A percentile compares a stretch with the other conserved stretches of the same genome.
Evolutionary conservation across 2,329 filamentous ascomycete genomes (phyloP).

Genomic region (Meredithiella fracta): DNA sequence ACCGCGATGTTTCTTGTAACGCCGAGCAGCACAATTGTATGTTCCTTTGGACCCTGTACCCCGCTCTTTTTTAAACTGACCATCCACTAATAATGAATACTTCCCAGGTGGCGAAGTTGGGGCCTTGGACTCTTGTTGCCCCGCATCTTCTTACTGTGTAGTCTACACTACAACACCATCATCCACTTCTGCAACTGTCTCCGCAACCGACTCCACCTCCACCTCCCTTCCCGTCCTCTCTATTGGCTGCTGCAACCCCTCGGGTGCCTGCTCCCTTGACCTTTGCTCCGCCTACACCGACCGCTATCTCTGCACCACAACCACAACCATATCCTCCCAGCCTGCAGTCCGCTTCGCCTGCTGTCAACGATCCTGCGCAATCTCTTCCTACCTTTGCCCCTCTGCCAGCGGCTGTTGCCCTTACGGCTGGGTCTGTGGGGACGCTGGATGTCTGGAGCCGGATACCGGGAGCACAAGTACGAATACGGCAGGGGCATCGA

Average conservation of each 20-base stretch:
- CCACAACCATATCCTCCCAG: background rate
- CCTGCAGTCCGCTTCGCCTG: conserved; percentile 18
- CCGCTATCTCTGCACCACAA: conserved; percentile 17
- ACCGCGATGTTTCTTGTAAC: too few species aligned
- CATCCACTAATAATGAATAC: background rate
- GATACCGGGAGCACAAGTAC: conserved; percentile 16
- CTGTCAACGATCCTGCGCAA: conserved; percentile 26
- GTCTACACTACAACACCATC: conserved; percentile 21
- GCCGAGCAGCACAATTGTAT: background rate
- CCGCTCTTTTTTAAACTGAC: background rate
- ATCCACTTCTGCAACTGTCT: conserved; percentile 28
- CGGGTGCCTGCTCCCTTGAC: conserved; percentile 16
- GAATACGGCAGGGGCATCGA: conserved; percentile 19
- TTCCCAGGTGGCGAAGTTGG: conserved; percentile 28
- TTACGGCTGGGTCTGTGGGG: conserved; percentile 28
- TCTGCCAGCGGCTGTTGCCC: conserved; percentile 29
- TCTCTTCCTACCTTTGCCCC: conserved; percentile 28
- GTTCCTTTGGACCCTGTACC: too few species aligned
- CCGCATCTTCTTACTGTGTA: conserved; percentile 30
- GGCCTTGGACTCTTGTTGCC: conserved; percentile 25
- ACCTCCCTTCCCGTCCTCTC: conserved; percentile 21
- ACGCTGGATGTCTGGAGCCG: conserved; percentile 23
- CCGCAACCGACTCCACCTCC: conserved; percentile 24
- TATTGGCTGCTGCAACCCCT: conserved; percentile 18
- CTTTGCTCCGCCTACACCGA: conserved; percentile 19